A percentile compares a stretch with the other conserved stretches of the same genome.
Evolutionary conservation across 129 eudicot species (phyloP).

Genomic region (Dittrichia graveolens): DNA sequence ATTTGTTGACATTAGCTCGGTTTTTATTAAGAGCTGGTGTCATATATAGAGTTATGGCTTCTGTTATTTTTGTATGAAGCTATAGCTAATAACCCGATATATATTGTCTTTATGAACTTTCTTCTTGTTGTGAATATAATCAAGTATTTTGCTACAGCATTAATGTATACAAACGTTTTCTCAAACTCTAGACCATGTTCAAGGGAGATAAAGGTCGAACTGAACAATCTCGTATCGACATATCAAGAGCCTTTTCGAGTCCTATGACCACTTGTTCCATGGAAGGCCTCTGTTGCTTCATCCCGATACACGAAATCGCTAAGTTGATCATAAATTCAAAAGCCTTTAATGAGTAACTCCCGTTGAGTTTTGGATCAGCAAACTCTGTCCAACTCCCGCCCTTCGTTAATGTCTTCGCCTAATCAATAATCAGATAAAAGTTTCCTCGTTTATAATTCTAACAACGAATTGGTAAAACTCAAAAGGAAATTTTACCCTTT

Average conservation of each 20-base stretch:
- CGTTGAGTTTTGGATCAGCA: conserved; percentile 70
- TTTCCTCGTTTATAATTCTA: background rate
- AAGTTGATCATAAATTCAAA: conserved; percentile 53
- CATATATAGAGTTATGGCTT: conserved; percentile 42
- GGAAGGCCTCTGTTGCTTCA: conserved; percentile 73
- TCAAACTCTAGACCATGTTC: conserved; percentile 12
- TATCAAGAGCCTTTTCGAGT: conserved; percentile 56
- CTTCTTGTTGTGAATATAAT: background rate
- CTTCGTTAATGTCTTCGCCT: conserved; percentile 61
- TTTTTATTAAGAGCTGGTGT: conserved; percentile 58
- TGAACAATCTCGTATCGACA: conserved; percentile 49
- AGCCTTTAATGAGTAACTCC: conserved; percentile 55
- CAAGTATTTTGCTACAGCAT: conserved; percentile 17
- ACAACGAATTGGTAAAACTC: background rate
- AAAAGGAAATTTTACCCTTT: conserved; percentile 47
- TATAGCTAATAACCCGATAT: background rate
- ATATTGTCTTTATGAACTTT: background rate
- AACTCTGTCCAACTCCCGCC: conserved; percentile 65
- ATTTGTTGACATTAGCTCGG: conserved; percentile 44
- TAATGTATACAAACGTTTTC: conserved; percentile 18
- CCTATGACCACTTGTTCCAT: conserved; percentile 66
- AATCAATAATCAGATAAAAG: conserved; percentile 8
- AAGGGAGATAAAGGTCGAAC: conserved; percentile 35
- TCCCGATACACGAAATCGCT: conserved; percentile 65
- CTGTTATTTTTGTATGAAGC: conserved; percentile 55